Percentiles rank a stretch among this genome's conserved stretches.
Evolutionary conservation across 129 eudicot species (phyloP).

Genomic region (Centella asiatica): DNA sequence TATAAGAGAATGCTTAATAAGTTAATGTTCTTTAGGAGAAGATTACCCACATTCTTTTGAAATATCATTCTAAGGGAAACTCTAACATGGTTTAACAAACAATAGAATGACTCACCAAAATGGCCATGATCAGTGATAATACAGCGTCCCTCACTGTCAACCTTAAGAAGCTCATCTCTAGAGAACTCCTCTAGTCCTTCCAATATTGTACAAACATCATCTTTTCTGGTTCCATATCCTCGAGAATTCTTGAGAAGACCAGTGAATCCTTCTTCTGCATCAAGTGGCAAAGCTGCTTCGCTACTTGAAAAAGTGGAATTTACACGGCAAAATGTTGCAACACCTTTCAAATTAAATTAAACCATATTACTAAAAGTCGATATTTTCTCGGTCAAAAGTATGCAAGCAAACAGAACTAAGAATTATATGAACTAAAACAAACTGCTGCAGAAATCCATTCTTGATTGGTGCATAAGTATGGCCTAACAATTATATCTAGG

Average conservation of each 20-base stretch:
- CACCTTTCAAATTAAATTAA: slow-evolving; percentile 42
- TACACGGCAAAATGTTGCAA: slow-evolving; percentile 95
- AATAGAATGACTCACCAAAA: slow-evolving; percentile 59
- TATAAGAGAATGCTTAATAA: not conserved
- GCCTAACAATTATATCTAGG: too few species aligned
- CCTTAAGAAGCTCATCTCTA: slow-evolving; percentile 57
- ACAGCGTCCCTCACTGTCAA: slow-evolving; percentile 97
- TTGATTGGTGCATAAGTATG: not conserved
- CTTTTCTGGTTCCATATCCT: slow-evolving; percentile 33
- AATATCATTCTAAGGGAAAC: not conserved
- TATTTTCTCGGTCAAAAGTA: not conserved
- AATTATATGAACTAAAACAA: not conserved
- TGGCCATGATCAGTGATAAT: slow-evolving; percentile 89
- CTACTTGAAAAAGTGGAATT: slow-evolving; percentile 66
- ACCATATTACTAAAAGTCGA: slow-evolving; percentile 1
- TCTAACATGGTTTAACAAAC: slow-evolving; percentile 4
- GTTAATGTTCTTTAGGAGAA: too few species aligned
- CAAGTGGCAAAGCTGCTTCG: slow-evolving; percentile 85
- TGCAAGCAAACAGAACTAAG: not conserved
- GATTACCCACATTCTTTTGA: not conserved
- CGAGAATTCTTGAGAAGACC: slow-evolving; percentile 57
- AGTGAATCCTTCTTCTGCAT: slow-evolving; percentile 95
- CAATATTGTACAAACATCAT: slow-evolving; percentile 22
- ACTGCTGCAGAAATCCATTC: not conserved
- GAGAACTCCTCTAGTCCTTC: slow-evolving; percentile 71